Evolutionary conservation across 2,329 filamentous ascomycete genomes (phyloP), one percentile per base, ranked within the genome.

Genomic region (Thelonectria discophora): DNA sequence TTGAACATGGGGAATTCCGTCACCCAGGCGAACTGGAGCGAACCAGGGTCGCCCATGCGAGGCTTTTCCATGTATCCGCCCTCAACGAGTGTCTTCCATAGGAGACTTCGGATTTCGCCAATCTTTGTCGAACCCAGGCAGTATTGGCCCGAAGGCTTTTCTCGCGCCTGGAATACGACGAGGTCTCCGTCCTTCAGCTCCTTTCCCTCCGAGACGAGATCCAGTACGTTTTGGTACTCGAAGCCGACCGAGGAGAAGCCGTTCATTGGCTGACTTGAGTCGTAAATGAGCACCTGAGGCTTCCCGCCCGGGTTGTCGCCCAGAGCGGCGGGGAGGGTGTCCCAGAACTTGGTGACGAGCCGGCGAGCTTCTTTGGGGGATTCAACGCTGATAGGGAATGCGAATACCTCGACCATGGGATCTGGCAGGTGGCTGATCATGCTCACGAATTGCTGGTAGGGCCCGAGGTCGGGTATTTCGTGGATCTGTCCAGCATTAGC

Each of bases 1-100:
- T 93, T 93, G 79, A 99, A 99, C 70, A 99, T 87, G 12, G 95
- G 95, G 74, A 99, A 99, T 62, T 94, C 88, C 1, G 86, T 90
- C 12, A 99, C 86, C 95, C 95, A 99, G 58, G 90, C 84, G 76
- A 94, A 94, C 61, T 82, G 79, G 86, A 93, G 59, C 73, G 82
- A 71, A 62, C 66, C 72, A 2, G 76, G 70, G 0, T 77, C 71
- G 17, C 77, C 77, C 0, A 78, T 72, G 1, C 65, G 70, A 34
- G 81, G 78, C 1, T 72, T 76, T 3, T 77, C 68, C 39, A 92
- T 79, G 32, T 90, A 79, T 0, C 81, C 84, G 24, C 85, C 77
- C n/a, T 86, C 82, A 0, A 94, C 84, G 2, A 92, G 90, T 9
- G 84, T 80, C 60, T 87, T 86, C 79, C 93, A 89, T 0, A 97